Evolutionary conservation across 768 basidiomycete genomes (phyloP).

Genomic region (Agaricus blazei): DNA sequence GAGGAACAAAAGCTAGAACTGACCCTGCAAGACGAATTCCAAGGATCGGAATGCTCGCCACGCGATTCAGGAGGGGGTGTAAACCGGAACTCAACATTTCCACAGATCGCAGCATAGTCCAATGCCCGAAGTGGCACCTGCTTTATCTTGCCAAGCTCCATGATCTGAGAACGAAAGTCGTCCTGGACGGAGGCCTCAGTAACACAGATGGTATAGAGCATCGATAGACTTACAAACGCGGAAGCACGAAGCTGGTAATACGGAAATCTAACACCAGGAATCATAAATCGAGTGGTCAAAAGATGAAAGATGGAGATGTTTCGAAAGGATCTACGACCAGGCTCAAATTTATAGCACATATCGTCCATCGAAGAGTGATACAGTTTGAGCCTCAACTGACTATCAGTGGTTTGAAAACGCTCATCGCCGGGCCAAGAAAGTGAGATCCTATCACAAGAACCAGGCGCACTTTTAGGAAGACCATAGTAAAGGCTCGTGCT

Average conservation of each 20-base stretch:
- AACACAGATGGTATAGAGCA: background rate
- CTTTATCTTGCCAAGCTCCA: background rate
- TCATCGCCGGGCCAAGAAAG: too few species aligned
- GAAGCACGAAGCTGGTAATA: background rate
- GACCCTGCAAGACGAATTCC: background rate
- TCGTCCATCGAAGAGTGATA: too few species aligned
- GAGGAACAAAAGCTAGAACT: background rate
- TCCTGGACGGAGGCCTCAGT: background rate
- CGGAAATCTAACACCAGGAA: too few species aligned
- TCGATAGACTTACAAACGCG: background rate
- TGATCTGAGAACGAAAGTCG: background rate
- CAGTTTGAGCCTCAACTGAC: too few species aligned
- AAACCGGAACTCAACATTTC: background rate
- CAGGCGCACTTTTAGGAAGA: background rate
- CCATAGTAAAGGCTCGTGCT: background rate
- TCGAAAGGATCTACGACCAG: too few species aligned
- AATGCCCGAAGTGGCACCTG: background rate
- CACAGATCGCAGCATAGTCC: background rate
- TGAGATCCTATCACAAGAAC: background rate
- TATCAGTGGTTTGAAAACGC: too few species aligned
- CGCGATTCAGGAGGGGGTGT: background rate
- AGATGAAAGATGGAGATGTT: too few species aligned
- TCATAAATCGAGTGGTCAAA: too few species aligned
- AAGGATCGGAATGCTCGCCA: background rate
- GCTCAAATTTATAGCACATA: too few species aligned